Evolutionary conservation across 352 stramenopile species (phyloP), one percentile per base, ranked within the genome.

Genomic region (Phytophthora aleatoria): DNA sequence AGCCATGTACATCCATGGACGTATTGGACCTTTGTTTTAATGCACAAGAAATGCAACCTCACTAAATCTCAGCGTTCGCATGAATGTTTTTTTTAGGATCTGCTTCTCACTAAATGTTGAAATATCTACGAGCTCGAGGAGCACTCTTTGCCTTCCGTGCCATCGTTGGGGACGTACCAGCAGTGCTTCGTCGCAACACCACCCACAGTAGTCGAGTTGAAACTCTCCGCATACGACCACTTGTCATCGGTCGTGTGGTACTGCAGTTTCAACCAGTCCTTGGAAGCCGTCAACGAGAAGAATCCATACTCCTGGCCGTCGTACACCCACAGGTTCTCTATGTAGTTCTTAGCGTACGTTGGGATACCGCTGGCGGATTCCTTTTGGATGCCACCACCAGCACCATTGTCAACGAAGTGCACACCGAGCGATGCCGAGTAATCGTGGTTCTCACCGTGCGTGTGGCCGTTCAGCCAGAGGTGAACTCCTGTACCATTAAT

Each of bases 351-450:
- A 4, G 35, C 35, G 24, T 87, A 82, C 26, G 56, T 70, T 2
- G 81, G 76, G 45, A 88, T 87, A 36, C 77, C 78, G 38, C 76
- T 82, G 6, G 79, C 71, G 35, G 81, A 87, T 49, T 84, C 74
- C 48, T 76, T 45, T 15, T 45, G 39, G n/a, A 45, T 45, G 8
- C 39, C 39, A 5, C 81, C 79, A 35, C 81, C 81, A 9, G 79
- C 81, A 8, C 81, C 81, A 30, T 91, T 91, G 56, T 89, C 82
- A 10, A 91, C 66, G 48, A 91, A 91, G 43, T 91, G 81, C 11
- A 80, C 80, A 15, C 69, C 69, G 13, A 87, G 70, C 12, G 62
- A 69, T 35, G 70, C 72, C 39, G 69, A 71, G 44, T 82, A 75
- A 51, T 89, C 80, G 71, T 87, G 76, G 59, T 83, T 87, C 43